These are phyloP conservation scores for Penicillium sp. DNA, from an alignment of 2,329 filamentous ascomycete genomes.

Conservation along the genomic window DNA sequence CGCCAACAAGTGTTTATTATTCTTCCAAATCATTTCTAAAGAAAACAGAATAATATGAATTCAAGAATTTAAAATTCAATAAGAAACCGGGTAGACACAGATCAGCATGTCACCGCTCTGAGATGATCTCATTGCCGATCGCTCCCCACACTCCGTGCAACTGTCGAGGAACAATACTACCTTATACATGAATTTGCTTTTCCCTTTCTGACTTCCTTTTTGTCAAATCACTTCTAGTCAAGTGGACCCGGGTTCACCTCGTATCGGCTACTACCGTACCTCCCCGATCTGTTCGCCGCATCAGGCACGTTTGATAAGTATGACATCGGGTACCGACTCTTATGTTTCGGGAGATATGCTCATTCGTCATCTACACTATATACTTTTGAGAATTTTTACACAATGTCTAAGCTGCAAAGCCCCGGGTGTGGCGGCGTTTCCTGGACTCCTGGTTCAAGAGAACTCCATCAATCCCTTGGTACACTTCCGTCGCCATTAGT, in stretches of 20 bases:
- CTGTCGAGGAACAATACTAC: constrained; percentile 17
- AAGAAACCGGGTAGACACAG: neutral
- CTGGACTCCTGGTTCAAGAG: constrained; percentile 24
- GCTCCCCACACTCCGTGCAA: constrained; percentile 7
- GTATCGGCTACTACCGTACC: constrained; percentile 13
- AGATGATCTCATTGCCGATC: constrained; percentile 18
- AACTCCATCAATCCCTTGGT: constrained; percentile 36
- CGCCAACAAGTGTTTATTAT: neutral
- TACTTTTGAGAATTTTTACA: constrained; percentile 10
- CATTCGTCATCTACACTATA: neutral
- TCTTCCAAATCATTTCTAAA: neutral
- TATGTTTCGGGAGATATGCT: neutral
- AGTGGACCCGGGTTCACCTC: neutral
- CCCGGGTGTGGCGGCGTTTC: constrained; percentile 12
- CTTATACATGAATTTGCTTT: neutral
- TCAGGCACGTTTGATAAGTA: constrained; percentile 2
- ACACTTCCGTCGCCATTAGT: constrained; percentile 39
- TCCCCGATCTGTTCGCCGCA: constrained; percentile 9
- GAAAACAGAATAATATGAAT: neutral
- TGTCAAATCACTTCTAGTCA: neutral
- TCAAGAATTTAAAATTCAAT: neutral
- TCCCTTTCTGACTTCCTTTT: neutral
- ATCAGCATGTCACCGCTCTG: neutral
- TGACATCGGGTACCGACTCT: constrained; percentile 12
- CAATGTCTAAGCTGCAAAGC: constrained; percentile 25